Evolutionary conservation across 2,329 filamentous ascomycete genomes (phyloP).

Genomic region (Cadophora sp.): DNA sequence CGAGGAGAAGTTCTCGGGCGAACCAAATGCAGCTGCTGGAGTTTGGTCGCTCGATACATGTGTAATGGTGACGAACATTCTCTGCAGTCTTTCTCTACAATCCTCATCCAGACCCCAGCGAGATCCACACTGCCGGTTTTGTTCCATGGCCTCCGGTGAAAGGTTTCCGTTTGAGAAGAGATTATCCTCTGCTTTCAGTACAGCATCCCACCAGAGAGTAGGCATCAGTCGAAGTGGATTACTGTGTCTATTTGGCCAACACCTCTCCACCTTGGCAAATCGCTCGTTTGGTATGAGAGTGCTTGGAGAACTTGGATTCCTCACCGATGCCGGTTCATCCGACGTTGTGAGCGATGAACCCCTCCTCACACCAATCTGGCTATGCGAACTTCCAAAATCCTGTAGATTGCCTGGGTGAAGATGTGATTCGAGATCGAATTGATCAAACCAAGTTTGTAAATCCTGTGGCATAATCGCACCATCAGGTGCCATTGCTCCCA

Average conservation of each 20-base stretch:
- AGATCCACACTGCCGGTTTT: constrained; percentile 43
- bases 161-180: constrained; percentile 46
- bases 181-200: constrained; percentile 48
- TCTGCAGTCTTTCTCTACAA: constrained; percentile 49
- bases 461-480: constrained; percentile 36
- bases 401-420: constrained; percentile 27
- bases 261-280: constrained; percentile 51
- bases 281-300: constrained; percentile 48
- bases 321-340: constrained; percentile 28
- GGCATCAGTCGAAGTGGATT: constrained; percentile 50
- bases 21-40: constrained; percentile 26
- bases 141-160: constrained; percentile 34
- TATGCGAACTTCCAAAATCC: constrained; percentile 22
- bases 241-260: constrained; percentile 50
- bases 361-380: constrained; percentile 18
- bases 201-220: constrained; percentile 50
- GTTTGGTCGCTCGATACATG: constrained; percentile 32
- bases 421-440: constrained; percentile 37
- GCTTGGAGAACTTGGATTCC: constrained; percentile 31
- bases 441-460: constrained; percentile 39
- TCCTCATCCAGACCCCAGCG: constrained; percentile 50
- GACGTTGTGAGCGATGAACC: constrained; percentile 26
- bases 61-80: constrained; percentile 45
- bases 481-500: constrained; percentile 32
- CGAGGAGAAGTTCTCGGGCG: constrained; percentile 33